Evolutionary conservation across 306 rosid species (phyloP), one percentile per base, ranked within the genome.

Genomic region (Fragaria ananassa): DNA sequence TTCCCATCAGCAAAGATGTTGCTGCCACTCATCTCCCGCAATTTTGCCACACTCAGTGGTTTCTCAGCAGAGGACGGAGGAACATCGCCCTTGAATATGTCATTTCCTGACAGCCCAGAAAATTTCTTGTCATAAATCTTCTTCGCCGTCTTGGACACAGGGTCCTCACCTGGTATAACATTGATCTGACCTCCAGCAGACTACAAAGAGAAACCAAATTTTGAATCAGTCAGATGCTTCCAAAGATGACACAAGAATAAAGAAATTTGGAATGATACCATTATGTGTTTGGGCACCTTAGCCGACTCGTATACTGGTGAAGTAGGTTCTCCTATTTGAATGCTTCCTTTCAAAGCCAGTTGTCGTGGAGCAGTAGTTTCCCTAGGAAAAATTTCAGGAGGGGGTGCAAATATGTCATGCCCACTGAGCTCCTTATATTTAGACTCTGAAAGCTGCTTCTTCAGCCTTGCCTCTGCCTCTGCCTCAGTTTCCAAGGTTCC

Each of bases 1-100:
- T 95, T 95, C 76, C 97, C 98, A 6, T 95, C 98, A 37, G 98
- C 97, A 87, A 95, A 95, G 82, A 95, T 95, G 88, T 95, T 89
- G 15, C 87, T 95, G 34, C 98, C 98, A 13, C 91, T 95, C 77
- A 95, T 92, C 87, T 95, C 98, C 18, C 96, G 91, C 74, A 95
- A 85, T 81, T 95, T 95, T 2, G 97, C 98, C 3, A 74, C 78
- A 14, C 97, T 95, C 81, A 90, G 68, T 21, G 96, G 83, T 80
- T 95, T 95, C 79, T 95, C 97, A 18, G 91, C 86, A 18, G 96
- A 84, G 9, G 93, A 86, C 11, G 96, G 91, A 23, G 91, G 83
- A 23, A 70, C 84, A 4, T 95, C 98, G 0, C 97, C 96, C 82
- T 87, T 87, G 89, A 95, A 92, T 78, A 95, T 88, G 81, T 92